Conservation (phyloP, 1,139 yeast genomes). For the Yamadazyma triangularis region DNA sequence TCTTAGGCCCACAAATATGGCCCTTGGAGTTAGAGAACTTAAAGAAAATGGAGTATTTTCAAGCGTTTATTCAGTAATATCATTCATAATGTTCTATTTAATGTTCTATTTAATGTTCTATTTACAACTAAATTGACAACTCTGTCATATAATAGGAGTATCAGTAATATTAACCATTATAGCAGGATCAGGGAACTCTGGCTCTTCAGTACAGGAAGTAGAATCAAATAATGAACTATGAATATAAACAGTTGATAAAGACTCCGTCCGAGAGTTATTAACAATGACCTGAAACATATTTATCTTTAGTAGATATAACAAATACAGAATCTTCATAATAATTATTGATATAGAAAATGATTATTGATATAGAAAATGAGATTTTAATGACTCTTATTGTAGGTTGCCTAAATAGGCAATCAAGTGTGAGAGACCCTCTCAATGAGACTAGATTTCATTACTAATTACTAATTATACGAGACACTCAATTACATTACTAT, state of each 20-base stretch:
- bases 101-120: too few relatives aligned
- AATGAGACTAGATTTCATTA: too few relatives aligned
- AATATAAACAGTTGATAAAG: constrained; percentile 26
- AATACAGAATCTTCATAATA: constrained; percentile 36
- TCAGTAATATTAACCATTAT: constrained; percentile 4
- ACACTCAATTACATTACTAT: too few relatives aligned
- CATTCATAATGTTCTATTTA: too few relatives aligned
- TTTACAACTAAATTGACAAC: too few relatives aligned
- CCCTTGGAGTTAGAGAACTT: constrained; percentile 21
- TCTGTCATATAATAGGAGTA: constrained; percentile 4
- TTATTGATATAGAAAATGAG: too few relatives aligned
- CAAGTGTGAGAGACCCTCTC: too few relatives aligned
- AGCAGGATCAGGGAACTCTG: neutral
- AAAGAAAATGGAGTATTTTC: constrained; percentile 26
- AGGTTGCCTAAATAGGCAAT: too few relatives aligned
- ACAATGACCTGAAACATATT: constrained; percentile 37
- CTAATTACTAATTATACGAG: too few relatives aligned
- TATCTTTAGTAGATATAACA: constrained; percentile 34
- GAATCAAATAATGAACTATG: constrained; percentile 37
- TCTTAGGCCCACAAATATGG: constrained; percentile 35
- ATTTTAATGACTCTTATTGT: too few relatives aligned
- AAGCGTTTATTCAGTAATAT: constrained; percentile 17
- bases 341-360: too few relatives aligned
- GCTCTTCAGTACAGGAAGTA: constrained; percentile 6
- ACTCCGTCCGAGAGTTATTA: constrained; percentile 30